These are phyloP conservation scores for Cladosporium austrohemisphaericum DNA, from an alignment of 2,329 filamentous ascomycete genomes.

Conservation along the genomic window DNA sequence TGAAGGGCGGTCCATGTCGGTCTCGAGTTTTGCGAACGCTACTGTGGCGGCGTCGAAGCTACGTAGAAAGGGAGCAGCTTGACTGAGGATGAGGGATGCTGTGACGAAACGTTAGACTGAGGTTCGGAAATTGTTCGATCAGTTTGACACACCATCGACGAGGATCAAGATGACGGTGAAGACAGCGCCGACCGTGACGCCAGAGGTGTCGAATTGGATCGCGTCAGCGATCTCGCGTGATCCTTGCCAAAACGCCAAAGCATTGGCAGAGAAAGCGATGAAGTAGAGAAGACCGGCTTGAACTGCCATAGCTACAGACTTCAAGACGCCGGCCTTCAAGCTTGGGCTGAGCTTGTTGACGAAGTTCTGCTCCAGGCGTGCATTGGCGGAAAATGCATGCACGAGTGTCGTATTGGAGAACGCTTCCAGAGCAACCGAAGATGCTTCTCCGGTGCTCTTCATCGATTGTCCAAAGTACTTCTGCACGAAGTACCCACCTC, in stretches of 20 bases:
- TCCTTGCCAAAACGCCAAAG: constrained; percentile 45
- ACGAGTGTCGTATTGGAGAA: constrained; percentile 52
- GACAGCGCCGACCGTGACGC: constrained; percentile 31
- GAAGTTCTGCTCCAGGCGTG: constrained; percentile 42
- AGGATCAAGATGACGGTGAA: constrained; percentile 36
- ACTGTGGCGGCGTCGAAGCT: constrained; percentile 48
- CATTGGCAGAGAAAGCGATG: constrained; percentile 39
- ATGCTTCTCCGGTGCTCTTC: constrained; percentile 50
- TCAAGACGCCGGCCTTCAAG: constrained; percentile 42
- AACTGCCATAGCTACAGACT: constrained; percentile 41
- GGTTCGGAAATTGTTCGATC: neutral
- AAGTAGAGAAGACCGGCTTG: constrained; percentile 43
- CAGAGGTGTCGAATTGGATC: constrained; percentile 20
- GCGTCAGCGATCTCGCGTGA: constrained; percentile 36
- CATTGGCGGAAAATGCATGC: constrained; percentile 47
- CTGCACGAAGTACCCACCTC: constrained; percentile 53
- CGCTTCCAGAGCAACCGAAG: constrained; percentile 41
- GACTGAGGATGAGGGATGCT: constrained; percentile 44
- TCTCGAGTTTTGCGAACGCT: constrained; percentile 55
- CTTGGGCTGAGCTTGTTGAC: constrained; percentile 42
- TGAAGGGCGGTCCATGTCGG: constrained; percentile 53
- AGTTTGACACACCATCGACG: constrained; percentile 37
- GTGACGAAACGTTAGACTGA: neutral
- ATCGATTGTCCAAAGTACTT: constrained; percentile 51
- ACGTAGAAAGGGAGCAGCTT: constrained; percentile 46